phyloP scores from a whole-genome alignment of 495 filamentous ascomycete species.

The Hypomontagnella monticulosa region DNA sequence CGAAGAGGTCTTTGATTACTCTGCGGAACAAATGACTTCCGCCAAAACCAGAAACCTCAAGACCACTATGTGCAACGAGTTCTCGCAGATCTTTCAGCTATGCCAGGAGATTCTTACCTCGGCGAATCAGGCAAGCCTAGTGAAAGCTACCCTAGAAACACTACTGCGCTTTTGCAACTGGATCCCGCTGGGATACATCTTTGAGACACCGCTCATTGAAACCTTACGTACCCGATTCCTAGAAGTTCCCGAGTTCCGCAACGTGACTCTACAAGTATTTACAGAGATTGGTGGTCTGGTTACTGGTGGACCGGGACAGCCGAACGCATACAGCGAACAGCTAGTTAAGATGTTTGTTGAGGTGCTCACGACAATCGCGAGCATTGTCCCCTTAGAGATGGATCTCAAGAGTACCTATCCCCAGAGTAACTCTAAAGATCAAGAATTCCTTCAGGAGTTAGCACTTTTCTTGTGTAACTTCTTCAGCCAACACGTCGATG shows the following conservation, averaged over 20 bases:
- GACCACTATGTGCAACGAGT: conserved; percentile 97
- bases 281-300: conserved; percentile 96
- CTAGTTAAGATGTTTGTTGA: conserved; percentile 97
- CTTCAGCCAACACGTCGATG: conserved; percentile 88
- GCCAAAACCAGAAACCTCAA: conserved; percentile 95
- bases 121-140: conserved; percentile 84
- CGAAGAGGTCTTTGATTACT: conserved; percentile 99
- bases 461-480: conserved; percentile 96
- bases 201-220: conserved; percentile 96
- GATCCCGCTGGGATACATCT: conserved; percentile 98
- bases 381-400: conserved; percentile 87
- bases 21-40: conserved; percentile 97
- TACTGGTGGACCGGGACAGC: conserved; percentile 68
- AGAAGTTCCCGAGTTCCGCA: conserved; percentile 90
- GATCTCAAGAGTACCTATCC: conserved; percentile 91
- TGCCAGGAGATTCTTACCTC: conserved; percentile 92
- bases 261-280: conserved; percentile 94
- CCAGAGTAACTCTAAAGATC: conserved; percentile 89
- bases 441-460: conserved; percentile 97
- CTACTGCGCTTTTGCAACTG: conserved; percentile 96
- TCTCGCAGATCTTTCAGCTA: conserved; percentile 95
- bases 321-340: conserved; percentile 88
- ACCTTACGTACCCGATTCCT: conserved; percentile 90
- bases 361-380: conserved; percentile 85
- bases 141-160: conserved; percentile 94